Evolutionary conservation across 2,329 filamentous ascomycete species (phyloP).

Genomic region (Aspergillus aculeatus): DNA sequence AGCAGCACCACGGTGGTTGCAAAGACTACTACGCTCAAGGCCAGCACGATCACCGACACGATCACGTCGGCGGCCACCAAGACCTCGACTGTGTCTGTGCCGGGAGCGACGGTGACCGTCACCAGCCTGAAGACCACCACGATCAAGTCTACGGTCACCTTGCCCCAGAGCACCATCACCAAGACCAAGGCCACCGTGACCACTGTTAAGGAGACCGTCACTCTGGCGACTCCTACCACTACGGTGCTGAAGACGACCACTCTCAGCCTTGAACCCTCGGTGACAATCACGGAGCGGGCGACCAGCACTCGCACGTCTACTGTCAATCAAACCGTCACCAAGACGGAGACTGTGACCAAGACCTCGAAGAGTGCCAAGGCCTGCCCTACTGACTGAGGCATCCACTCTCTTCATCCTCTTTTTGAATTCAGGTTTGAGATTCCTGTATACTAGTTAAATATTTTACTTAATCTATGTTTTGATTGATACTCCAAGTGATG

Average conservation of each 20-base stretch:
- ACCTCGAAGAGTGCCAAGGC: slow-evolving; percentile 9
- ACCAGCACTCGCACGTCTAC: slow-evolving; percentile 22
- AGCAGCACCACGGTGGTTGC: neutral
- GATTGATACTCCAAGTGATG: too few species aligned
- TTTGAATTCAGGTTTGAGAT: too few species aligned
- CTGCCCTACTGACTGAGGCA: neutral
- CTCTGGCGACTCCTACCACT: slow-evolving; percentile 23
- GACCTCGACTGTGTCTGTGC: slow-evolving; percentile 11
- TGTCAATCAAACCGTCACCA: slow-evolving; percentile 18
- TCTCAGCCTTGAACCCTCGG: slow-evolving; percentile 19
- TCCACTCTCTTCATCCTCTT: too few species aligned
- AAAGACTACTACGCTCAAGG: neutral
- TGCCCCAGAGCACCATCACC: slow-evolving; percentile 13
- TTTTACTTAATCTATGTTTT: too few species aligned
- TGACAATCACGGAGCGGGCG: slow-evolving; percentile 17
- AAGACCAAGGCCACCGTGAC: slow-evolving; percentile 12
- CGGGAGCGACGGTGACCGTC: slow-evolving; percentile 14
- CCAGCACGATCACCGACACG: neutral
- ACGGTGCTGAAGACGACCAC: slow-evolving; percentile 23
- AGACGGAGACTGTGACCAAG: slow-evolving; percentile 14
- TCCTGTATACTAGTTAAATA: too few species aligned
- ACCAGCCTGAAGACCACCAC: slow-evolving; percentile 14
- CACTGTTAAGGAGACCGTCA: slow-evolving; percentile 19
- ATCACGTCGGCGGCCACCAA: slow-evolving; percentile 15
- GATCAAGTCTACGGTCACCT: slow-evolving; percentile 15